Base-by-base conservation (phyloP, 140 eudicot species). In the Oenanthe javanica region DNA sequence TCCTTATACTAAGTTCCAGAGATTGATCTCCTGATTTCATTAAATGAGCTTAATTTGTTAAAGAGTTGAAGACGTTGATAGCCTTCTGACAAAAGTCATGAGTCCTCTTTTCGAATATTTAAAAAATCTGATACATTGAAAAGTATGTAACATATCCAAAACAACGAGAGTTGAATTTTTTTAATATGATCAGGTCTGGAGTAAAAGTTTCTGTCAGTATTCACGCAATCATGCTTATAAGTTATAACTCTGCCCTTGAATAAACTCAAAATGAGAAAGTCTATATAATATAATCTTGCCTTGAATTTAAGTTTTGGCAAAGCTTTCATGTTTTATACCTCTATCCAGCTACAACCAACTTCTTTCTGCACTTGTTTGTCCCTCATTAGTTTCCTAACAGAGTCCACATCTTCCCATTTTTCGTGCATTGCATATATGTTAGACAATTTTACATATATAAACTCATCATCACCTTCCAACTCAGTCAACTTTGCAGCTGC, bases 321-420 rank as follows among this genome's bases (percentile, higher is more conserved):
- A 40, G 48, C 43, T 45, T 42, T 43, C 46, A 72, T 59, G 76
- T 72, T 66, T 57, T 82, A 57, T 27, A 85, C 79, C 83, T 90
- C 91, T 47, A 91, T 87, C 96, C 96, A 88, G 75, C 97, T 93
- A 79, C 16, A 79, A 54, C 90, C 97, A 50, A 81, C 87, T 81
- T 83, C 97, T 85, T 91, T 94, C 48, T 18, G 77, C 78, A 91
- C 90, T 16, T 77, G 82, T 74, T 79, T 85, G 77, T 88, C 87
- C 73, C 84, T 94, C 97, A 94, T 91, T 57, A 71, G 49, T 84
- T 83, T 80, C 83, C 98, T 90, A 64, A 82, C 77, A 2, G 23
- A 79, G 45, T 84, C 80, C n/a, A 72, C 98, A 80, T 87, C 89
- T 25, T 80, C 93, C 98, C 98, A 94, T 77, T 82, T 86, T 11